Conservation (phyloP, 331 rosid genomes). For the Telfairia occidentalis region DNA sequence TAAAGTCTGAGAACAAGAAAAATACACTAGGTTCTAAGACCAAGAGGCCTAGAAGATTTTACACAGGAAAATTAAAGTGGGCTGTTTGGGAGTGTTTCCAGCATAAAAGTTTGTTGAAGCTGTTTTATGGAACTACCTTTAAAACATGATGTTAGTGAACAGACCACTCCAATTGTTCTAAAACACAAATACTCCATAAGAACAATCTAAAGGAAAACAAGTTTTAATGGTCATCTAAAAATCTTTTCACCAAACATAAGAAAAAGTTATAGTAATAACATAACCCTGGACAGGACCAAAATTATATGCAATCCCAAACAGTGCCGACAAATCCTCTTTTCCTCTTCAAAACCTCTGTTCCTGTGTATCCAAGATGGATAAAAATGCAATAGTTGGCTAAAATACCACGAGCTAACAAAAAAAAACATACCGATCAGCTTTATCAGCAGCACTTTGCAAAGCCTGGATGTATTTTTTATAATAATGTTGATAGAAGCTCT, state of each 20-base stretch:
- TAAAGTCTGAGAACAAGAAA: neutral
- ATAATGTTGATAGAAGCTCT: conserved; percentile 91
- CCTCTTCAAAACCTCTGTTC: neutral
- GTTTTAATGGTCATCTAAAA: neutral
- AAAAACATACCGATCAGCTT: conserved; percentile 74
- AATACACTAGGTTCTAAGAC: neutral
- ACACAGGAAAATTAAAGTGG: neutral
- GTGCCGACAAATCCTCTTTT: neutral
- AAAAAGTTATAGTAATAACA: neutral
- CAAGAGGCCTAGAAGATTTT: neutral
- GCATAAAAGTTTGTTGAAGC: neutral
- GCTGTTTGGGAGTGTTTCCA: neutral
- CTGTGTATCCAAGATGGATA: neutral
- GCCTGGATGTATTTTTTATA: conserved; percentile 96
- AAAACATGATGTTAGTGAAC: neutral
- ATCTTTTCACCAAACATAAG: neutral
- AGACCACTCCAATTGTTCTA: neutral
- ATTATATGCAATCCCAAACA: neutral
- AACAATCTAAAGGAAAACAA: neutral
- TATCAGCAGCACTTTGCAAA: conserved; percentile 77
- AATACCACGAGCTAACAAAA: neutral
- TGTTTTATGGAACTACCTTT: neutral
- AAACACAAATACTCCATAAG: neutral
- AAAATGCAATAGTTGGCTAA: neutral
- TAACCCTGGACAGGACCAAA: neutral